These are phyloP conservation scores for Orbilia oligospora DNA, from an alignment of 2,329 filamentous ascomycete species.

Conservation along the genomic window DNA sequence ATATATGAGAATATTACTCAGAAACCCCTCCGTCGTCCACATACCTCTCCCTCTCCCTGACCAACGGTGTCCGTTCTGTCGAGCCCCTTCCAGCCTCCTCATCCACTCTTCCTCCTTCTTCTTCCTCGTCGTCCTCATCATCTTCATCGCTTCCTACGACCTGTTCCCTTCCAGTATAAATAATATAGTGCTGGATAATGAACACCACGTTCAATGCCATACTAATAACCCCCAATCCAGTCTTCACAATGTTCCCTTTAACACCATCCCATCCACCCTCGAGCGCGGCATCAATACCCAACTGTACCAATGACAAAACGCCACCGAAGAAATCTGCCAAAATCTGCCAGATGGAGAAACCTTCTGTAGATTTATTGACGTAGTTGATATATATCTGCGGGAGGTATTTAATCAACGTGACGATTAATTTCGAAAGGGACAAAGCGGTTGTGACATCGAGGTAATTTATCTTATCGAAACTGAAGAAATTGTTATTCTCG, in stretches of 20 bases:
- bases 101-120: constrained; percentile 8
- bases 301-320: constrained; percentile 83
- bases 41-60: constrained; percentile 40
- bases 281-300: constrained; percentile 85
- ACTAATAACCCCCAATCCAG: constrained; percentile 85
- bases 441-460: constrained; percentile 70
- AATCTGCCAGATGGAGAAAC: constrained; percentile 89
- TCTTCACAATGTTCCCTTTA: constrained; percentile 91
- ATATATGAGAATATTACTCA: constrained; percentile 30
- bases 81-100: constrained; percentile 10
- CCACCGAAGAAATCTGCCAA: constrained; percentile 87
- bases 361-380: constrained; percentile 84
- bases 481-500: constrained; percentile 50
- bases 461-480: constrained; percentile 70
- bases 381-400: constrained; percentile 89
- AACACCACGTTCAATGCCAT: constrained; percentile 90
- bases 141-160: constrained; percentile 8
- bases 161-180: constrained; percentile 72
- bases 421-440: constrained; percentile 88
- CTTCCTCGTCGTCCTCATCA: constrained; percentile 34
- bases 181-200: constrained; percentile 86
- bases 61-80: constrained; percentile 45
- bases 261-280: constrained; percentile 80
- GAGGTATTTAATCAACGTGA: constrained; percentile 92
- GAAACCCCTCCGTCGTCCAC: constrained; percentile 44